Base-by-base conservation (phyloP, 1,139 yeast genomes). In the Pichia sp. region DNA sequence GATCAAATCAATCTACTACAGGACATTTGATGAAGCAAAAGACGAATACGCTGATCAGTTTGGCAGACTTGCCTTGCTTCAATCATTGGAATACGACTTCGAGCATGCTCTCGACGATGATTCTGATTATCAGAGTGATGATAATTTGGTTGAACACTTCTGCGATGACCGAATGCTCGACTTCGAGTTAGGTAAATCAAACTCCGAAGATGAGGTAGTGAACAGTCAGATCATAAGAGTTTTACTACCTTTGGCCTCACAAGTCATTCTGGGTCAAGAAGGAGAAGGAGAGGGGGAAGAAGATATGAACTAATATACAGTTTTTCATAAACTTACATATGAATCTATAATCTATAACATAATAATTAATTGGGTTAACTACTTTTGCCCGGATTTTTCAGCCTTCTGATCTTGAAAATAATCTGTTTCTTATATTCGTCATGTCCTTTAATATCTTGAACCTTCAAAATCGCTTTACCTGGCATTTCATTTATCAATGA, bases 231-330 rank as follows among this genome's bases (percentile, higher is more conserved):
- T 70, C 14, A 66, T 64, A 7, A 63, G 67, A 53, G 58, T 70
- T 16, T 44, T 70, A 47, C 60, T 70, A 31, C 73, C 73, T 1
- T 54, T 69, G 34, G 73, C 73, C n/a, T 66, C 72, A 0, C 68
- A 66, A 50, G 67, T 65, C 1, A 60, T 69, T 6, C 34, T 70
- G 30, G 49, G 61, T 54, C 44, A 53, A 20, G 56, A 51, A 17
- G 62, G 54, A 20, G 57, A 48, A n/a, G 55, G 46, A 4, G 46
- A 45, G 5, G 51, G 46, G 30, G 40, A 51, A 2, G 31, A 51
- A 9, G 8, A 14, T 48, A 12, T 12, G 16, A 27, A 27, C 30
- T 44, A 44, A 9, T 24, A n/a, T 48, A 48, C 30, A 24, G 17
- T 27, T 34, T 34, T 34, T 14, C n/a, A 34, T 14, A 31, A 1